Evolutionary conservation across 2,329 filamentous ascomycete species (phyloP).

Genomic region (Lanzia echinophila): DNA sequence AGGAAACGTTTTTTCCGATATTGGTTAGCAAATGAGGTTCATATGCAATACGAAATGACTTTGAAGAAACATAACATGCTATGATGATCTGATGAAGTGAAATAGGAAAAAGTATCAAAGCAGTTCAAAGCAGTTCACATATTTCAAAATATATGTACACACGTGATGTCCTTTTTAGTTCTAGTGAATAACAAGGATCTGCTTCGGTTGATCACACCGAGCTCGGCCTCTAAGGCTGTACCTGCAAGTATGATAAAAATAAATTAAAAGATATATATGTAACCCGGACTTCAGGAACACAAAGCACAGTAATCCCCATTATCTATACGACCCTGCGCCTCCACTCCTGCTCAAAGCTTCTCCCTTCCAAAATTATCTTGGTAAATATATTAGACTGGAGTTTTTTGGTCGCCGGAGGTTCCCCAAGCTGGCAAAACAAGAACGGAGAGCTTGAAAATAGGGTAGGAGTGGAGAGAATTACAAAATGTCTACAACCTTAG

Average conservation of each 20-base stretch:
- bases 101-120: background rate
- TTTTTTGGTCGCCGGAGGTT: background rate
- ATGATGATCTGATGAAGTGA: too few relatives aligned
- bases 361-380: background rate
- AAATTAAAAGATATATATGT: background rate
- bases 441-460: slow-evolving; percentile 8
- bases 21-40: background rate
- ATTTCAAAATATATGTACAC: background rate
- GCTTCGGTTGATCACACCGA: background rate
- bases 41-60: background rate
- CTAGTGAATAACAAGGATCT: background rate
- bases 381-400: background rate
- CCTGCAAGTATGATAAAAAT: slow-evolving; percentile 5
- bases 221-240: slow-evolving; percentile 3
- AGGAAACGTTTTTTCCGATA: background rate
- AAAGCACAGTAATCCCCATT: slow-evolving; percentile 1
- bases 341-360: background rate
- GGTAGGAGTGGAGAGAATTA: slow-evolving; percentile 18
- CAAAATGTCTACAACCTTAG: slow-evolving; percentile 48
- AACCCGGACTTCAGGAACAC: background rate
- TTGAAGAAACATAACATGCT: background rate
- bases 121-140: background rate
- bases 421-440: slow-evolving; percentile 15
- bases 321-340: background rate
- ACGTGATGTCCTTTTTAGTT: background rate